These are phyloP conservation scores for Kondoa subrosea DNA, from an alignment of 768 basidiomycete genomes.

Conservation along the genomic window DNA sequence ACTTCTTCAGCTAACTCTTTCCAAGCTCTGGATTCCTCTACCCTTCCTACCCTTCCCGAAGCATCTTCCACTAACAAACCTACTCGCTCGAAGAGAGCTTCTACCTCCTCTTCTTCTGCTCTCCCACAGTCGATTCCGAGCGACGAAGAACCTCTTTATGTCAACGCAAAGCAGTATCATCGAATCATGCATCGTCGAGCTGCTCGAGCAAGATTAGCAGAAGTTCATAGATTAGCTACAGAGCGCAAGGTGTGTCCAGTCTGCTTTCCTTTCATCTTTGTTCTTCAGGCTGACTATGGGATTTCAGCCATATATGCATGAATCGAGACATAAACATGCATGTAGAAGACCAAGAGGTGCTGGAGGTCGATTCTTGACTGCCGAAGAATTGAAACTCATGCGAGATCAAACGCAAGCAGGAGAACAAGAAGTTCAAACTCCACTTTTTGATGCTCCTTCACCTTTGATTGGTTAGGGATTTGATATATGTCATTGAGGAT, in stretches of 20 bases:
- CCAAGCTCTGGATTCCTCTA: background rate
- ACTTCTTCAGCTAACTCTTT: too few relatives aligned
- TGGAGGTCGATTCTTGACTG: conserved; percentile 91
- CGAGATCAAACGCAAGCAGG: conserved; percentile 15
- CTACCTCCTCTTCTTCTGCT: background rate
- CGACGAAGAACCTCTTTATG: conserved; percentile 95
- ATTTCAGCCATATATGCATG: conserved; percentile 82
- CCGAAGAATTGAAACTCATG: conserved; percentile 55
- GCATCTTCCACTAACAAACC: background rate
- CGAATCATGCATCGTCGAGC: conserved; percentile 90
- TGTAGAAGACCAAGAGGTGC: conserved; percentile 94
- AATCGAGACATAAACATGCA: conserved; percentile 93
- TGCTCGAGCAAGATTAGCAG: conserved; percentile 77
- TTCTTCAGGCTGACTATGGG: conserved; percentile 10
- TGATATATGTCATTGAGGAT: background rate
- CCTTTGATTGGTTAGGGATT: background rate
- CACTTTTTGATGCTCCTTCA: background rate
- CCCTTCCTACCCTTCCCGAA: background rate
- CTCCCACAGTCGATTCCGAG: background rate
- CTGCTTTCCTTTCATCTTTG: background rate
- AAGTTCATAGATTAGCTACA: conserved; percentile 76
- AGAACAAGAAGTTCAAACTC: background rate
- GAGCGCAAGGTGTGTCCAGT: conserved; percentile 55
- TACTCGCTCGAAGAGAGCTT: background rate
- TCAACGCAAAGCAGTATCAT: conserved; percentile 98